Evolutionary conservation across 1,284 basidiomycete genomes (phyloP).

Genomic region (Kwoniella shivajii): DNA sequence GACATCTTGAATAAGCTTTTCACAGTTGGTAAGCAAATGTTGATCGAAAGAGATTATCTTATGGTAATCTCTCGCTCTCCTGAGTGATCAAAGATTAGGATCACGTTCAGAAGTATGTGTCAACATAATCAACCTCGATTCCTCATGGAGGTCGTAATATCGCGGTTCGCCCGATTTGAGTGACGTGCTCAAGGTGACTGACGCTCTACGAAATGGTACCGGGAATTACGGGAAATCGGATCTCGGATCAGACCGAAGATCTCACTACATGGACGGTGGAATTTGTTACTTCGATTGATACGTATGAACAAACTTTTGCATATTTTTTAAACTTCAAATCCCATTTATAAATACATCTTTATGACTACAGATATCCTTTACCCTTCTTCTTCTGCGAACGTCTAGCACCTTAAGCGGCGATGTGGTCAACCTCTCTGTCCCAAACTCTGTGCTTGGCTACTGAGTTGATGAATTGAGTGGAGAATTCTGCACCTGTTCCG

Average conservation of each 20-base stretch:
- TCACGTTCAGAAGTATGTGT: not conserved
- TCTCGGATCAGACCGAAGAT: not conserved
- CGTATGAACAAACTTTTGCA: not conserved
- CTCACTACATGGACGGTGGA: too few relatives aligned
- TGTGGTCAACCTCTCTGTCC: conserved; percentile 48
- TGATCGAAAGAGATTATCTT: not conserved
- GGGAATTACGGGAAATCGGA: not conserved
- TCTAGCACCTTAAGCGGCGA: conserved; percentile 52
- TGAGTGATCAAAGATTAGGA: not conserved
- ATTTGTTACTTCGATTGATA: not conserved
- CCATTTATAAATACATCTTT: not conserved
- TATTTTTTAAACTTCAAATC: not conserved
- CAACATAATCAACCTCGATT: not conserved
- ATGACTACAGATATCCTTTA: not conserved
- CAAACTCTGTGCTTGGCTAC: conserved; percentile 52
- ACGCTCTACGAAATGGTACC: too few relatives aligned
- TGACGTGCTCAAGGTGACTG: too few relatives aligned
- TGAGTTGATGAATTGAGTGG: conserved; percentile 42
- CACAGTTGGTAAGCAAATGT: not conserved
- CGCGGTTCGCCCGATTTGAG: not conserved
- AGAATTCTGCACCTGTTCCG: conserved; percentile 50
- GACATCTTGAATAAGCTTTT: not conserved
- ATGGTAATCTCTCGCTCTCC: not conserved
- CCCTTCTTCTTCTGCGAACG: not conserved
- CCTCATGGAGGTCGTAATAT: not conserved